phyloP scores from a whole-genome alignment of 441 rosid species.

The Populus hybrid region DNA sequence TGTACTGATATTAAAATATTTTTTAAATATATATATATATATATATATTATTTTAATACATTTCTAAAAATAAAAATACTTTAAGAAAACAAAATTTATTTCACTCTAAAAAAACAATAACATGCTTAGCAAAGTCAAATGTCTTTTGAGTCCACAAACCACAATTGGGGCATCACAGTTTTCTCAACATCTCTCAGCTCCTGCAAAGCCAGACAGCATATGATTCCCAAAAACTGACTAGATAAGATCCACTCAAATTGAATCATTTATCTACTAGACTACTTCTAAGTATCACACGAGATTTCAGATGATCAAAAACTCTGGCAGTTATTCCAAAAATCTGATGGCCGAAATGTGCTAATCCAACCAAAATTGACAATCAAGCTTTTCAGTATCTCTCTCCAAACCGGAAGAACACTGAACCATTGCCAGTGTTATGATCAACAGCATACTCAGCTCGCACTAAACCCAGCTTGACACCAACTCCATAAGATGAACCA shows the following conservation, averaged over 20 bases:
- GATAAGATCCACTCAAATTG: background rate
- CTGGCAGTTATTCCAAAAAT: conserved; percentile 12
- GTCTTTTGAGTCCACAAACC: too few species aligned
- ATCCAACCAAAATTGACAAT: conserved; percentile 3
- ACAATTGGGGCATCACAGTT: too few species aligned
- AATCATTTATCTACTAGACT: background rate
- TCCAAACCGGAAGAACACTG: conserved; percentile 89
- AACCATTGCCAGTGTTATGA: conserved; percentile 82
- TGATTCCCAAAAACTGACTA: too few species aligned
- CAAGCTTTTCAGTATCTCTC: conserved; percentile 61
- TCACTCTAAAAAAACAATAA: too few species aligned
- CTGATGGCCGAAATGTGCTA: conserved; percentile 8
- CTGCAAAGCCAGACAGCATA: too few species aligned
- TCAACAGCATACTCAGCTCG: conserved; percentile 95
- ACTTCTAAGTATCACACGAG: background rate
- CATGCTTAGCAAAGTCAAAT: too few species aligned
- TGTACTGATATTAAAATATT: too few species aligned
- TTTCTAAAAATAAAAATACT: too few species aligned
- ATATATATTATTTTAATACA: too few species aligned
- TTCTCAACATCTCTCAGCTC: too few species aligned
- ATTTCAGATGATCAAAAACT: conserved; percentile 1
- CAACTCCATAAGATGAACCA: conserved; percentile 91
- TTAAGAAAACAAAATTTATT: too few species aligned
- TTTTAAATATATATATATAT: too few species aligned
- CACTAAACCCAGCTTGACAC: conserved; percentile 81